Evolutionary conservation across 2,329 filamentous ascomycete species (phyloP).

Genomic region (Alternaria viburni): DNA sequence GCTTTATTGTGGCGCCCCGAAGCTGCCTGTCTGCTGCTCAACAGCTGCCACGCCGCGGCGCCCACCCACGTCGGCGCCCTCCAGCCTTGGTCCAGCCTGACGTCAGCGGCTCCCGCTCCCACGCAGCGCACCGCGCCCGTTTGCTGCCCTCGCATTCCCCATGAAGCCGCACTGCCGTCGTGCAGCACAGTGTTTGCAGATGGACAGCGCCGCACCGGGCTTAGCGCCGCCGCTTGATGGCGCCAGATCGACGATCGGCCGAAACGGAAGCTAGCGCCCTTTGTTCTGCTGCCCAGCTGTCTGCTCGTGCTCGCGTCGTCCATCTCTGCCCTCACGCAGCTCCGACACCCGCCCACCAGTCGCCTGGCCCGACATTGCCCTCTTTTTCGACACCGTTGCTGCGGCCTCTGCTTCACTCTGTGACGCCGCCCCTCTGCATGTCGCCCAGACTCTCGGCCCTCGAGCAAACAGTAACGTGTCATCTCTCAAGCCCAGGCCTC

Average conservation of each 20-base stretch:
- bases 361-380: not conserved
- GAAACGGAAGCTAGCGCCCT: constrained; percentile 7
- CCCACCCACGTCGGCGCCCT: not conserved
- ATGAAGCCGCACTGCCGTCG: constrained; percentile 6
- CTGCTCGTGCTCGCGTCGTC: not conserved
- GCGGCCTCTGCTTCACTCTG: constrained; percentile 4
- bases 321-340: not conserved
- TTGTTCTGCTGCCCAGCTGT: not conserved
- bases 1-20: constrained; percentile 8
- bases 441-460: not conserved
- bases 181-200: not conserved
- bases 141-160: not conserved
- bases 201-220: not conserved
- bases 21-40: not conserved
- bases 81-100: constrained; percentile 1
- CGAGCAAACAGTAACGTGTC: constrained; percentile 12
- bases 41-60: not conserved
- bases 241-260: constrained; percentile 11
- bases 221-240: constrained; percentile 5
- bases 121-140: not conserved
- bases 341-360: not conserved
- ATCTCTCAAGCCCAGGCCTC: constrained; percentile 13
- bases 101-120: constrained; percentile 15
- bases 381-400: not conserved
- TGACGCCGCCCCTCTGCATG: not conserved